Evolutionary conservation across 306 rosid species (phyloP).

Genomic region (Ochetophila trinervis): DNA sequence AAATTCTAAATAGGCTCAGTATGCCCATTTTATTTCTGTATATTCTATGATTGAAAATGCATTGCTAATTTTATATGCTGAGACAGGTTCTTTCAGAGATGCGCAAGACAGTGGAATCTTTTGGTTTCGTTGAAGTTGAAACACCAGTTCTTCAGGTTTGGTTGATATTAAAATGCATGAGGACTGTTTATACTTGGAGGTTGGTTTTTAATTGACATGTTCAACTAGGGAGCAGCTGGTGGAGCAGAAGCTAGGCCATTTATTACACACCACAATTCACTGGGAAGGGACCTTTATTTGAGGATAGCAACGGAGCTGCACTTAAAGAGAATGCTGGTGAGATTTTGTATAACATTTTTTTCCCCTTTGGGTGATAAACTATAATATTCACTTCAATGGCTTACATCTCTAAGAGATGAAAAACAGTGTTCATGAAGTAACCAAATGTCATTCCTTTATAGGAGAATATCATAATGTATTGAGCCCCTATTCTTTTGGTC

Average conservation of each 20-base stretch:
- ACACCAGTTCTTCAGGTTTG: constrained; percentile 98
- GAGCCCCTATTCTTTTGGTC: no score
- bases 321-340: constrained; percentile 96
- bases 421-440: neutral
- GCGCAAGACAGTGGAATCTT: constrained; percentile 84
- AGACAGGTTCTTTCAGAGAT: constrained; percentile 78
- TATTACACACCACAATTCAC: constrained; percentile 88
- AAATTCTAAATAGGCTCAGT: neutral
- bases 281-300: constrained; percentile 87
- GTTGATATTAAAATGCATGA: neutral
- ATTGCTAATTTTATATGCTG: constrained; percentile 13
- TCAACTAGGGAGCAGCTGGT: constrained; percentile 93
- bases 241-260: constrained; percentile 99
- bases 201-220: constrained; percentile 36
- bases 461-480: no score
- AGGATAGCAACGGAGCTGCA: constrained; percentile 98
- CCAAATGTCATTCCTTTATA: neutral
- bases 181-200: constrained; percentile 17
- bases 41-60: neutral
- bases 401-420: no score
- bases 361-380: neutral
- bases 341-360: constrained; percentile 12
- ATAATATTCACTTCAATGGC: neutral
- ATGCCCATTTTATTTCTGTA: no score
- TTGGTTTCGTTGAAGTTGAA: constrained; percentile 87